These are phyloP conservation scores for Corynascus novoguineensis DNA, from an alignment of 495 filamentous ascomycete genomes.

Conservation along the genomic window DNA sequence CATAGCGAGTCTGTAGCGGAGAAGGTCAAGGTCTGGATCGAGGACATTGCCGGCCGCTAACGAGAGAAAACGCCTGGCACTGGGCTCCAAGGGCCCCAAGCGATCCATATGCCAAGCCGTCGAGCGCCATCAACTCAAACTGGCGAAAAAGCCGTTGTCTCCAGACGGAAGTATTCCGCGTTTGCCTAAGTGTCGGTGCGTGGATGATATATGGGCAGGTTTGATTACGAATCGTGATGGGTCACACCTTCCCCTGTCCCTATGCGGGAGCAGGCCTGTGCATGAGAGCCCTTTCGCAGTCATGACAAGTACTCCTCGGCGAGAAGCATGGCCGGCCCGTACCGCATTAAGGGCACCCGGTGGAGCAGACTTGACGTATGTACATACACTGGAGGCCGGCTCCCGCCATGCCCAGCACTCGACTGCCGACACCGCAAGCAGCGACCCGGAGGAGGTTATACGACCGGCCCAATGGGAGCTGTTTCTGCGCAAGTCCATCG, in stretches of 20 bases:
- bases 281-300: too few species aligned
- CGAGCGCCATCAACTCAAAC: too few species aligned
- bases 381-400: too few species aligned
- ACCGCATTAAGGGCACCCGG: background rate
- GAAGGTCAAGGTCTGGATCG: constrained; percentile 58
- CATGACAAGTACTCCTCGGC: too few species aligned
- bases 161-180: too few species aligned
- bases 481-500: background rate
- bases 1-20: constrained; percentile 61
- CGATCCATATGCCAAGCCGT: too few species aligned
- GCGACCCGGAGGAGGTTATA: background rate
- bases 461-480: constrained; percentile 4
- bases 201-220: too few species aligned
- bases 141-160: too few species aligned
- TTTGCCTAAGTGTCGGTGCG: too few species aligned
- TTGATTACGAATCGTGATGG: too few species aligned
- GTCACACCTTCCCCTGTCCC: too few species aligned
- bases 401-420: background rate
- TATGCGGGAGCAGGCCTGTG: too few species aligned
- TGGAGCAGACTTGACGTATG: background rate
- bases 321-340: background rate
- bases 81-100: background rate
- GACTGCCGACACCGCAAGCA: background rate
- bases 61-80: background rate
- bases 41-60: constrained; percentile 41